Percentiles rank a stretch among this genome's conserved stretches.
These are phyloP conservation scores for Diplodia sapinea DNA, from an alignment of 2,329 filamentous ascomycete genomes.

Conservation along the genomic window DNA sequence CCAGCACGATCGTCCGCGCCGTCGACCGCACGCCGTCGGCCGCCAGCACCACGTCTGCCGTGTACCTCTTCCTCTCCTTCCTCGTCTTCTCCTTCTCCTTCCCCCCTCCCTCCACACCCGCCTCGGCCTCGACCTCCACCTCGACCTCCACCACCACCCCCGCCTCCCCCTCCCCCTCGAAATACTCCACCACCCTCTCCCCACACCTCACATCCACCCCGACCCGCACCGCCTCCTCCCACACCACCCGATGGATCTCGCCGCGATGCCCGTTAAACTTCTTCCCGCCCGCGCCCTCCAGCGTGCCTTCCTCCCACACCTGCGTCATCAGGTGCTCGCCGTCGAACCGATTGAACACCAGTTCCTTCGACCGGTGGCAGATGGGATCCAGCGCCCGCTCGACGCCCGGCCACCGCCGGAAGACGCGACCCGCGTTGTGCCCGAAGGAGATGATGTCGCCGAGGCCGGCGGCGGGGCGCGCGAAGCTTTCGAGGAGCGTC, in stretches of 20 bases:
- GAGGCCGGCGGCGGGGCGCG: conserved; percentile 59
- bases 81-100: conserved; percentile 58
- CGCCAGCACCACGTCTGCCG: conserved; percentile 58
- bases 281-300: conserved; percentile 50
- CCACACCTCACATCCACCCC: conserved; percentile 61
- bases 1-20: conserved; percentile 59
- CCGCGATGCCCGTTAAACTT: conserved; percentile 67
- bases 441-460: conserved; percentile 69
- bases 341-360: conserved; percentile 66
- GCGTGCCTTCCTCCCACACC: conserved; percentile 43
- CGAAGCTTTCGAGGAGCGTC: conserved; percentile 62
- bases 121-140: conserved; percentile 58
- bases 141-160: conserved; percentile 61
- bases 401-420: conserved; percentile 58
- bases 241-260: conserved; percentile 64
- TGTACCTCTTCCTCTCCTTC: conserved; percentile 53
- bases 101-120: conserved; percentile 57
- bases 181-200: conserved; percentile 55
- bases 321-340: conserved; percentile 68
- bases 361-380: conserved; percentile 61
- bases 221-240: conserved; percentile 60
- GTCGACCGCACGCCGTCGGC: conserved; percentile 60
- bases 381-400: conserved; percentile 56
- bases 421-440: conserved; percentile 65
- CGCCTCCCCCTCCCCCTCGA: conserved; percentile 59